Percentiles rank a stretch among this genome's conserved stretches.
These are phyloP conservation scores for Eucalyptus pauciflora DNA, from an alignment of 345 rosid species.

Conservation along the genomic window DNA sequence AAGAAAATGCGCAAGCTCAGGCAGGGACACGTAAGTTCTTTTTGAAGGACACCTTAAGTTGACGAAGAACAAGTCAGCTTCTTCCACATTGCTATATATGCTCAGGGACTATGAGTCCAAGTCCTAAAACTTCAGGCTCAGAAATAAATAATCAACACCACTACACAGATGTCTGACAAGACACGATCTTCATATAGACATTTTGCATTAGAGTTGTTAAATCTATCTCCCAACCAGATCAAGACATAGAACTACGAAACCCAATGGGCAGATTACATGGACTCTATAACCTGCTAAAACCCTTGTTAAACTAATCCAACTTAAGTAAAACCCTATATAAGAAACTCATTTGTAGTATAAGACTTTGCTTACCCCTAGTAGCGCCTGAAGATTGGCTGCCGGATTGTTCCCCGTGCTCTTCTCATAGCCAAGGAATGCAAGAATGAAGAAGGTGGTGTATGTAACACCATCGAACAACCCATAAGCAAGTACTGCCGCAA, in stretches of 20 bases:
- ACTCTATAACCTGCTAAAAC: neutral
- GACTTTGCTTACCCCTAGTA: constrained; percentile 12
- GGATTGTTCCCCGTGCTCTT: constrained; percentile 26
- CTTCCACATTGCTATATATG: neutral
- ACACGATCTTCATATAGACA: neutral
- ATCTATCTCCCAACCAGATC: neutral
- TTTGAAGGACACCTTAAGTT: neutral
- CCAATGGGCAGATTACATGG: neutral
- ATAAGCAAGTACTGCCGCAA: constrained; percentile 27
- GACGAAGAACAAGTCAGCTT: neutral
- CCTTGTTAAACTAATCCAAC: neutral
- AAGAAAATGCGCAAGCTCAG: neutral
- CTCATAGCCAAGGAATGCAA: constrained; percentile 28
- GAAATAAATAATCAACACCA: neutral
- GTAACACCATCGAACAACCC: constrained; percentile 28
- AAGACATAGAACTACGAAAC: neutral
- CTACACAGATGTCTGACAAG: neutral
- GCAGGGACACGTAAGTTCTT: neutral
- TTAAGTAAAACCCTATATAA: neutral
- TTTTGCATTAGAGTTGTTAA: neutral
- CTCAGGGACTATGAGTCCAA: neutral
- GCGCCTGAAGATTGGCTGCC: constrained; percentile 27
- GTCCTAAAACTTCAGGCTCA: neutral
- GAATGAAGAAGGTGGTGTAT: constrained; percentile 20
- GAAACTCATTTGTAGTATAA: neutral